These are phyloP conservation scores for Leccinellum rugosiceps DNA, from an alignment of 768 basidiomycete species.

Conservation along the genomic window DNA sequence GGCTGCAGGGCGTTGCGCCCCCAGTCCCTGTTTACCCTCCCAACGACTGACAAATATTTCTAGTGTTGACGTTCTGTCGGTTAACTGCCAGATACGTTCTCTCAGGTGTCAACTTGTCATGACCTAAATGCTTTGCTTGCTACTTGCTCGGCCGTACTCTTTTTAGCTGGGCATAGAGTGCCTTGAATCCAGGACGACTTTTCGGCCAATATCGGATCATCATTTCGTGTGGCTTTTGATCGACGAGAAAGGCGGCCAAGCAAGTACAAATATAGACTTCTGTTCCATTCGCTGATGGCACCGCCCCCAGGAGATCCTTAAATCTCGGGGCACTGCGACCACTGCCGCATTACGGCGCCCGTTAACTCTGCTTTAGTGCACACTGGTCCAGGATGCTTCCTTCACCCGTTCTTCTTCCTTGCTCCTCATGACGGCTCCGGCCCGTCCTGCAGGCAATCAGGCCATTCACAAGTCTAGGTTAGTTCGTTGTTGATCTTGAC, in stretches of 20 bases:
- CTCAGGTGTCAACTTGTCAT: not conserved
- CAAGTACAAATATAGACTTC: not conserved
- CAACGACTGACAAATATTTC: not conserved
- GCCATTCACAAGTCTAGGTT: not conserved
- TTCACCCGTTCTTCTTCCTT: not conserved
- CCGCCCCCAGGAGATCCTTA: not conserved
- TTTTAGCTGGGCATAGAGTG: not conserved
- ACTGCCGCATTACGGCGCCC: not conserved
- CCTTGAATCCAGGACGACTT: not conserved
- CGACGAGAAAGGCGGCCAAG: not conserved
- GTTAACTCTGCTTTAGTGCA: not conserved
- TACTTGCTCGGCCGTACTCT: not conserved
- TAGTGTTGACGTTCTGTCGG: not conserved
- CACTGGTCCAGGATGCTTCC: not conserved
- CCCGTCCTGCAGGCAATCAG: not conserved
- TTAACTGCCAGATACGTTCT: not conserved
- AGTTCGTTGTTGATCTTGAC: not conserved
- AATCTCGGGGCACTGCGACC: not conserved
- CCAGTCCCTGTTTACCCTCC: no score
- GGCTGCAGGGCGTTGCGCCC: no score
- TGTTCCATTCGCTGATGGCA: not conserved
- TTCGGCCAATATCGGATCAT: not conserved
- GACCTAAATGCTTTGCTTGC: not conserved
- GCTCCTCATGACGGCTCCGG: not conserved
- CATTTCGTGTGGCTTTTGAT: not conserved